A percentile compares a stretch with the other conserved stretches of the same genome.
Conservation (phyloP, 768 basidiomycete species). For the Cystofilobasidium capitatum region DNA sequence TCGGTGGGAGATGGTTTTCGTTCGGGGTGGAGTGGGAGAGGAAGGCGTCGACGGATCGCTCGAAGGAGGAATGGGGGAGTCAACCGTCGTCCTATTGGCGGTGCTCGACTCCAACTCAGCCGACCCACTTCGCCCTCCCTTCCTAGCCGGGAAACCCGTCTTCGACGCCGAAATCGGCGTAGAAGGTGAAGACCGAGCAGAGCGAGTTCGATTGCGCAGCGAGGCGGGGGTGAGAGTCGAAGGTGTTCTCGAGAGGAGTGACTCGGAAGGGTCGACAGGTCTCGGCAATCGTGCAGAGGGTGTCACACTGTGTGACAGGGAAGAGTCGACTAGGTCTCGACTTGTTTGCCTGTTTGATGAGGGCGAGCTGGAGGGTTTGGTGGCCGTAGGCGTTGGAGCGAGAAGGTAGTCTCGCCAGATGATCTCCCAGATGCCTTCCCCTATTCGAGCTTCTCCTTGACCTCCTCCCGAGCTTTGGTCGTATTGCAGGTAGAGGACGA, state of each 20-base stretch:
- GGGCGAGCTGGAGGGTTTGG: too few species aligned
- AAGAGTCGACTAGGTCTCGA: neutral
- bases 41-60: neutral
- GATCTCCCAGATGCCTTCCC: slow-evolving; percentile 1
- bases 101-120: too few species aligned
- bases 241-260: neutral
- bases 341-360: too few species aligned
- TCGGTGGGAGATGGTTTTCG: neutral
- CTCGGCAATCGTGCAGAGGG: too few species aligned
- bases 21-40: neutral
- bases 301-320: too few species aligned
- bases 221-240: neutral
- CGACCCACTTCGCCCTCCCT: too few species aligned
- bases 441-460: neutral
- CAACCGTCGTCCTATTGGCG: too few species aligned
- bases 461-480: neutral
- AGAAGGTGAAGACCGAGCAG: neutral
- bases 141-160: too few species aligned
- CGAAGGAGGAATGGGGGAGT: too few species aligned
- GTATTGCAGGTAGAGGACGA: neutral
- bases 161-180: neutral
- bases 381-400: too few species aligned
- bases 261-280: neutral
- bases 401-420: neutral
- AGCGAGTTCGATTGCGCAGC: neutral